phyloP scores from a whole-genome alignment of 139 green algal species.

The Closterium sp. region DNA sequence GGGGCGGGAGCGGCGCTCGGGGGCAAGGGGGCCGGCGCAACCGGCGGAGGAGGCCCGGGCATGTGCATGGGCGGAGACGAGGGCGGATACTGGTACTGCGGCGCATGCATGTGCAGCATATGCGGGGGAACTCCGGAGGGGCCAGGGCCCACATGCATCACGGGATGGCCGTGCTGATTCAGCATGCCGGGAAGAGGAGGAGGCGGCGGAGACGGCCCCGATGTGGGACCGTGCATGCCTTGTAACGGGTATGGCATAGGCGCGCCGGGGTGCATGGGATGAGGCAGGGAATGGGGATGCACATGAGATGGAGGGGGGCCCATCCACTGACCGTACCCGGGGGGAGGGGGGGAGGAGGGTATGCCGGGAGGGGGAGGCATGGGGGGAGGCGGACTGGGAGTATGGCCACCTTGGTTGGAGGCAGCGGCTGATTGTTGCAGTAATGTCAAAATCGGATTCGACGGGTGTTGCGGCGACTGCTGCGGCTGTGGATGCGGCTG shows the following conservation, averaged over 20 bases:
- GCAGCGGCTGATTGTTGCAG: not conserved
- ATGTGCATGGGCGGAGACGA: not conserved
- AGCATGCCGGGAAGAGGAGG: not conserved
- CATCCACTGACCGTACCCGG: not conserved
- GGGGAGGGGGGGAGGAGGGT: not conserved
- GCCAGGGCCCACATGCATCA: not conserved
- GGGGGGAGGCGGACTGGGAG: not conserved
- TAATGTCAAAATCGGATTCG: not conserved
- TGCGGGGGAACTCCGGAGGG: not conserved
- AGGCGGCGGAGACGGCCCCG: not conserved
- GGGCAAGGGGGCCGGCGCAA: not conserved
- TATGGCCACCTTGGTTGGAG: not conserved
- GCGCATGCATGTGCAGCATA: not conserved
- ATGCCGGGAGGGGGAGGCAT: not conserved
- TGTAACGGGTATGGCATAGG: not conserved
- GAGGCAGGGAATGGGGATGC: not conserved
- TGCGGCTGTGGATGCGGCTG: not conserved
- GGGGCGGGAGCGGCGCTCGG: not conserved
- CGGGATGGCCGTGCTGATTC: not conserved
- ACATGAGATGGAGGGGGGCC: not conserved
- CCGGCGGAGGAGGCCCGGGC: not conserved
- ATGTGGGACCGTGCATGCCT: not conserved
- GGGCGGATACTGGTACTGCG: not conserved
- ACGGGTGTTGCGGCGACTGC: not conserved
- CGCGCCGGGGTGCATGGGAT: not conserved